These are phyloP conservation scores for Ogataea neopini DNA, from an alignment of 805 yeast species.

Conservation along the genomic window DNA sequence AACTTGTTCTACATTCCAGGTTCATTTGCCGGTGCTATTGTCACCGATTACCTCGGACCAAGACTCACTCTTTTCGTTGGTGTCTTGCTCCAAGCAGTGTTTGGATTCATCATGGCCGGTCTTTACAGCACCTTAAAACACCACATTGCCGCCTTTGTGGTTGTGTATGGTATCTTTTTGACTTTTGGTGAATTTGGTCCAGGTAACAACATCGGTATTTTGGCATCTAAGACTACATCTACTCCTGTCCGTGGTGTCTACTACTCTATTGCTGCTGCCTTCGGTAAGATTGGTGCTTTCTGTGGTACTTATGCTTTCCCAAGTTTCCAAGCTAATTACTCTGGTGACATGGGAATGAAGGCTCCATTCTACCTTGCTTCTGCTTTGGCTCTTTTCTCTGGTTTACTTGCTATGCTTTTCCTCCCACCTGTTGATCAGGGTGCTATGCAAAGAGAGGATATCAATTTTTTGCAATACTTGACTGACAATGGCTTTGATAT, in stretches of 20 bases:
- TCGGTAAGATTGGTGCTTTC: conserved; percentile 92
- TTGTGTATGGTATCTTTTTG: conserved; percentile 84
- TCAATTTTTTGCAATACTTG: conserved; percentile 66
- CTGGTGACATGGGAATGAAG: conserved; percentile 63
- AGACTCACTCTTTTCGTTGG: conserved; percentile 74
- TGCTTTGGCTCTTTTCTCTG: conserved; percentile 72
- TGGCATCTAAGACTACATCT: conserved; percentile 84
- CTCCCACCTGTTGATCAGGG: conserved; percentile 84
- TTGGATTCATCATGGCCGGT: conserved; percentile 86
- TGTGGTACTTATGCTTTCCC: conserved; percentile 91
- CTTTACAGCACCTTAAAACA: conserved; percentile 53
- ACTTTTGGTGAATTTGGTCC: conserved; percentile 93
- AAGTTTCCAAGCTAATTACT: conserved; percentile 60
- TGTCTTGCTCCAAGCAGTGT: conserved; percentile 66
- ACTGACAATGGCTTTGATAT: conserved; percentile 69
- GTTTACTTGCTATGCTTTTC: conserved; percentile 63
- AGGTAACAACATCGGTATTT: conserved; percentile 87
- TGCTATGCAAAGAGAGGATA: conserved; percentile 78
- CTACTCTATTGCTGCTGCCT: conserved; percentile 88
- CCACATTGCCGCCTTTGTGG: conserved; percentile 76
- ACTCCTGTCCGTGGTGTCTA: conserved; percentile 89
- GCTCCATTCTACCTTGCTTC: conserved; percentile 85
- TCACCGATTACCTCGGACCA: conserved; percentile 91
- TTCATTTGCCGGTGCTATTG: conserved; percentile 78
- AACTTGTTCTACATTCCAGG: conserved; percentile 91